A percentile compares a stretch with the other conserved stretches of the same genome.
Conservation (phyloP, 2,329 filamentous ascomycete species). For the Elsinoe ampelina region DNA sequence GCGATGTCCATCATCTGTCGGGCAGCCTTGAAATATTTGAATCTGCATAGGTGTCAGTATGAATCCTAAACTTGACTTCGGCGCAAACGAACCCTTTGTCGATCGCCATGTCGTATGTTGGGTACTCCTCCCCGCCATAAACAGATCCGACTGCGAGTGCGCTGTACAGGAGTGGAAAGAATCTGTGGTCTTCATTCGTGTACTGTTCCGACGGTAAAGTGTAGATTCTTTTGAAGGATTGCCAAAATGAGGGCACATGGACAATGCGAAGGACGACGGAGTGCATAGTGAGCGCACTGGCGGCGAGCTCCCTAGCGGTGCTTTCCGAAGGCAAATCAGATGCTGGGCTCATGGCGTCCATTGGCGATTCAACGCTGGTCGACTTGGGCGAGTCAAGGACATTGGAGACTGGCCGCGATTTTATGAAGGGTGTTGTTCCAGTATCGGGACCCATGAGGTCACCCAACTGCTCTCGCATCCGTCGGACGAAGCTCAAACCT, state of each 20-base stretch:
- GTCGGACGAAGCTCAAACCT: slow-evolving; percentile 75
- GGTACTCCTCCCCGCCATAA: slow-evolving; percentile 30
- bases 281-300: slow-evolving; percentile 53
- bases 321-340: slow-evolving; percentile 60
- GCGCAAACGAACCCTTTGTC: slow-evolving; percentile 34
- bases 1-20: slow-evolving; percentile 43
- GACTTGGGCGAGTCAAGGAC: slow-evolving; percentile 58
- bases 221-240: slow-evolving; percentile 68
- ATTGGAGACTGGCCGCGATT: slow-evolving; percentile 44
- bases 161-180: slow-evolving; percentile 40
- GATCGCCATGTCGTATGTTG: slow-evolving; percentile 38
- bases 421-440: slow-evolving; percentile 48
- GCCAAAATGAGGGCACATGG: slow-evolving; percentile 73
- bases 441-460: slow-evolving; percentile 60
- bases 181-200: slow-evolving; percentile 37
- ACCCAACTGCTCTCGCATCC: slow-evolving; percentile 81
- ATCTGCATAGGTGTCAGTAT: slow-evolving; percentile 23
- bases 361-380: slow-evolving; percentile 54
- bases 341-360: slow-evolving; percentile 43
- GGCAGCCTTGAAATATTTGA: slow-evolving; percentile 41
- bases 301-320: slow-evolving; percentile 48
- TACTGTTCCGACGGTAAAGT: slow-evolving; percentile 47
- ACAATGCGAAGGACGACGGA: slow-evolving; percentile 61
- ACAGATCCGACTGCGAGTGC: slow-evolving; percentile 40
- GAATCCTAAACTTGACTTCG: neutral